These are phyloP conservation scores for Fraxinus xanthoxyloides DNA, from an alignment of 305 asterid genomes.

Conservation along the genomic window DNA sequence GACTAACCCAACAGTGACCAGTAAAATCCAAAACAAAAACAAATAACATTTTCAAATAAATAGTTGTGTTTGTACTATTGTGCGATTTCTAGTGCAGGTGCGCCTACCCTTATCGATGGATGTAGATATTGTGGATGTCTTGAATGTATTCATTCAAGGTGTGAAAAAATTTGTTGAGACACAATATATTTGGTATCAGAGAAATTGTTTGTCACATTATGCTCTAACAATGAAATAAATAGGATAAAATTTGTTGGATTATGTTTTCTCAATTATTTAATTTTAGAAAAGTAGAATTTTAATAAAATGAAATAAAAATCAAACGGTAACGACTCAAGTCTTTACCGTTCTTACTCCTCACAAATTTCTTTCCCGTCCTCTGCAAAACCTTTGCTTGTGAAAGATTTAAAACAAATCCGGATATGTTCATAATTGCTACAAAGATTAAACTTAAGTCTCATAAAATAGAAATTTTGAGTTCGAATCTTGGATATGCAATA, in stretches of 20 bases:
- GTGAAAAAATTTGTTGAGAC: neutral
- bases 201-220: neutral
- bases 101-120: neutral
- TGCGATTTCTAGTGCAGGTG: neutral
- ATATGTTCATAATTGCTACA: no score
- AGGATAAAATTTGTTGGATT: neutral
- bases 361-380: neutral
- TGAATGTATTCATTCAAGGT: neutral
- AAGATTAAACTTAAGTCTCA: no score
- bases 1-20: conserved; percentile 33
- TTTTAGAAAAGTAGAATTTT: neutral
- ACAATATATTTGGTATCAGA: neutral
- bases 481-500: no score
- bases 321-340: neutral
- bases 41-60: neutral
- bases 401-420: no score
- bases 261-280: neutral
- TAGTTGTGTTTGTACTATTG: neutral
- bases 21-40: neutral
- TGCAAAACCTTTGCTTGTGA: neutral
- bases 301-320: no score
- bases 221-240: neutral
- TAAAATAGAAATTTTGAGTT: no score
- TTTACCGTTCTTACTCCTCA: neutral
- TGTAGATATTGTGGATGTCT: neutral